Base-by-base conservation (phyloP, 192 early-diverging fungal genomes). In the Gryganskiella cystojenkinii region DNA sequence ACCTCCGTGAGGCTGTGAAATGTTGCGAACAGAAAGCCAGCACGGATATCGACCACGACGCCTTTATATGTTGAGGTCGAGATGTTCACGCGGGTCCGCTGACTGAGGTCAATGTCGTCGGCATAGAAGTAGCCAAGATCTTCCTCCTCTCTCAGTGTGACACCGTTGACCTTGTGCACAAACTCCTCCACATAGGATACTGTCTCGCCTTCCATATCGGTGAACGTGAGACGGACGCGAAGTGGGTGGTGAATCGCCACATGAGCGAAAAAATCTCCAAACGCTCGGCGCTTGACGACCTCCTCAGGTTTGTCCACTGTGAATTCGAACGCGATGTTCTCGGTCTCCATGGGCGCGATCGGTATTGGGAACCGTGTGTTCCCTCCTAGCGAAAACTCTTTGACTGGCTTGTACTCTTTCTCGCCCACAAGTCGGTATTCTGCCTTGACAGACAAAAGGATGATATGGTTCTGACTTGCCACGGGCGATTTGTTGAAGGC, bases 381-480 rank as follows among this genome's bases (percentile, higher is more conserved):
- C 52, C 69, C 19, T 61, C 44, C 30, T 46, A 43, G 25, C 59
- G 40, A 24, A 22, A 79, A 37, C 10, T 54, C 42, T 10, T 63
- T 57, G 22, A 67, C 61, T 25, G 82, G 56, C 9, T 46, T 46
- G 49, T 81, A 78, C 17, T 49, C 46, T 3, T 28, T n/a, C 17
- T 83, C 82, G 13, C 82, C 82, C 22, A 83, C 42, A 14, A 83
- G 47, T 28, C 82, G 68, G 35, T 81, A 83, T 15, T 71, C 56
- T 13, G 67, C 72, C 17, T 61, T 78, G 53, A 54, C 61, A 9
- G 46, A 50, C 19, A 62, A 30, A 11, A 62, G 46, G 34, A 62
- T 62, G 47, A 24, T 24, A 15, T 47, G 61, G n/a, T 62, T 62
- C 22, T n/a, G n/a, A n/a, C n/a, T n/a, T n/a, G n/a, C n/a, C n/a